These are phyloP conservation scores for Leishmania mexicana DNA, from an alignment of 208 protist genomes.

Conservation along the genomic window DNA sequence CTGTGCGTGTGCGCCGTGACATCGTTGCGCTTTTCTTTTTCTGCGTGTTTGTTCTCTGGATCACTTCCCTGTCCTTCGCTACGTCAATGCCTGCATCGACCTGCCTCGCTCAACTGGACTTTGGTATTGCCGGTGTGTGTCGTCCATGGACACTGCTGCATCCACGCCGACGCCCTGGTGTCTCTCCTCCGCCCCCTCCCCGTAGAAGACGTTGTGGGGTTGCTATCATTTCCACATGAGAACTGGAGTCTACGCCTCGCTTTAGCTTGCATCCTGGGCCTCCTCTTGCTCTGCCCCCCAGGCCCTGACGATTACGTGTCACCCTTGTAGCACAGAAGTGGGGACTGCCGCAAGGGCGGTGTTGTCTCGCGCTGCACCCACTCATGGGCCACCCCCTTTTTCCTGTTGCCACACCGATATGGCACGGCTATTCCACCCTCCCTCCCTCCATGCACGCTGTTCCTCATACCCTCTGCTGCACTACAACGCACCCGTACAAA, in stretches of 20 bases:
- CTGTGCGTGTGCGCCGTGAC: neutral
- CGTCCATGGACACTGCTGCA: neutral
- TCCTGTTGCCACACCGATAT: neutral
- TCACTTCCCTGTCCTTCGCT: neutral
- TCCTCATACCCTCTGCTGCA: neutral
- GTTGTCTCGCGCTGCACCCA: neutral
- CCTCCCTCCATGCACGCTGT: neutral
- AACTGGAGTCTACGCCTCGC: neutral
- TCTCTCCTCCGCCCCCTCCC: neutral
- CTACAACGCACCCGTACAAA: neutral
- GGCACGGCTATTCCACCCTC: neutral
- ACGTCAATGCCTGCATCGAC: neutral
- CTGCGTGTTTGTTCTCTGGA: neutral
- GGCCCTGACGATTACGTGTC: neutral
- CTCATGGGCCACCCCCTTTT: neutral
- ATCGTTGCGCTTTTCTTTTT: neutral
- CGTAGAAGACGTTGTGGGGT: neutral
- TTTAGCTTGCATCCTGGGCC: neutral
- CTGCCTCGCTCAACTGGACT: neutral
- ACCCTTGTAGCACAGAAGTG: neutral
- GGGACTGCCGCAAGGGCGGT: neutral
- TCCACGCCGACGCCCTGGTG: neutral
- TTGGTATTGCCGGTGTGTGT: neutral
- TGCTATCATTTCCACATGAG: neutral
- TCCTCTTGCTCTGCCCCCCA: neutral